Conservation (phyloP, 768 basidiomycete species). For the Russula brevipes region DNA sequence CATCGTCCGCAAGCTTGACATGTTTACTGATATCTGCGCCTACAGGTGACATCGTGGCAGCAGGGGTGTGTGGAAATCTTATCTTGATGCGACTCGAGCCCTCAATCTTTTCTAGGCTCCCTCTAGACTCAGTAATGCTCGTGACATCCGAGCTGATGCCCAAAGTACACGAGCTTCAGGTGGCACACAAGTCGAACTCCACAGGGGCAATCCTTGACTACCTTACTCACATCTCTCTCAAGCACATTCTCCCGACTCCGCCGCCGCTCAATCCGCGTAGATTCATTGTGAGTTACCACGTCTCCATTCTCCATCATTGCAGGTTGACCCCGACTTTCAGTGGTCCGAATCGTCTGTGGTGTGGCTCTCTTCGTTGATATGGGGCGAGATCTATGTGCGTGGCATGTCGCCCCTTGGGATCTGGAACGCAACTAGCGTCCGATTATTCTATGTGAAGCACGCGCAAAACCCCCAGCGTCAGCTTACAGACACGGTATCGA, state of each 20-base stretch:
- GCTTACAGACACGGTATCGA: slow-evolving; percentile 72
- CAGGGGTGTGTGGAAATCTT: slow-evolving; percentile 63
- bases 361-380: slow-evolving; percentile 90
- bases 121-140: slow-evolving; percentile 82
- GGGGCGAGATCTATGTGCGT: slow-evolving; percentile 93
- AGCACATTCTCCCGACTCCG: slow-evolving; percentile 66
- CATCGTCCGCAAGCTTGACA: not conserved
- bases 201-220: slow-evolving; percentile 69
- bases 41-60: slow-evolving; percentile 87
- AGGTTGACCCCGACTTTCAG: slow-evolving; percentile 37
- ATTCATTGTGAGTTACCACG: slow-evolving; percentile 56
- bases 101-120: slow-evolving; percentile 48
- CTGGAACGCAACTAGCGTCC: slow-evolving; percentile 87
- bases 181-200: slow-evolving; percentile 56
- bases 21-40: slow-evolving; percentile 8
- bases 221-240: slow-evolving; percentile 61
- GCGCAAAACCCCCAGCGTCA: slow-evolving; percentile 63
- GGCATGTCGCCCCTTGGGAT: slow-evolving; percentile 82
- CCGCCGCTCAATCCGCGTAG: slow-evolving; percentile 61
- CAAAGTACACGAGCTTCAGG: slow-evolving; percentile 76
- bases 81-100: not conserved
- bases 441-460: slow-evolving; percentile 89
- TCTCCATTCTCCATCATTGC: slow-evolving; percentile 9
- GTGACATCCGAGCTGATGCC: slow-evolving; percentile 85
- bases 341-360: slow-evolving; percentile 90